phyloP scores from a whole-genome alignment of 441 rosid species.

The Flueggea neowawraea region DNA sequence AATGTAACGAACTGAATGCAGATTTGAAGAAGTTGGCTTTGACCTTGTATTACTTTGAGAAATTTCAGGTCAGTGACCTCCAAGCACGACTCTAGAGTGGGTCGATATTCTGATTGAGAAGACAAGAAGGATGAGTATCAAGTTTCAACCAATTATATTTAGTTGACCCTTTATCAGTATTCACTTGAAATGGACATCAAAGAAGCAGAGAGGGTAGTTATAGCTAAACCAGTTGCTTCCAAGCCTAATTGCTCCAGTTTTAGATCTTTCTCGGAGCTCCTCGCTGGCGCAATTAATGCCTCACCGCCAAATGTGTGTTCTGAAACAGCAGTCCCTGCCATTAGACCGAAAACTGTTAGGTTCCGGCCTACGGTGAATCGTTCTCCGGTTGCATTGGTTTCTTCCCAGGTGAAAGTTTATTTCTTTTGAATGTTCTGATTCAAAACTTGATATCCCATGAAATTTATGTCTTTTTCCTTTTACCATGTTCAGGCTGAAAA shows the following conservation, averaged over 20 bases:
- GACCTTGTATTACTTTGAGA: not conserved
- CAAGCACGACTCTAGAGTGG: not conserved
- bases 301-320: slow-evolving; percentile 35
- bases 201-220: slow-evolving; percentile 57
- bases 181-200: slow-evolving; percentile 56
- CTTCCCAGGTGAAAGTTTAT: slow-evolving; percentile 40
- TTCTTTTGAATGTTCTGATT: slow-evolving; percentile 11
- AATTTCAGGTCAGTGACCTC: not conserved
- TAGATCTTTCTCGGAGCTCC: slow-evolving; percentile 70
- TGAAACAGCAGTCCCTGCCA: slow-evolving; percentile 50
- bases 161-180: not conserved
- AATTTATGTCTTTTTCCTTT: slow-evolving; percentile 8
- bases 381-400: slow-evolving; percentile 24
- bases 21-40: not conserved
- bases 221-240: slow-evolving; percentile 86
- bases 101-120: not conserved
- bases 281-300: slow-evolving; percentile 50
- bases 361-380: slow-evolving; percentile 42
- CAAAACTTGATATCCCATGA: slow-evolving; percentile 14
- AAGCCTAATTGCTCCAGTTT: slow-evolving; percentile 65
- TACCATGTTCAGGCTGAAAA: slow-evolving; percentile 34
- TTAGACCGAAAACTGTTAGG: slow-evolving; percentile 74
- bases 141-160: not conserved
- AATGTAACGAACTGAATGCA: no score
- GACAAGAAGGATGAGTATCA: not conserved